Evolutionary conservation across 371 early-diverging fungal species (phyloP).

Genomic region (Circinella minor): DNA sequence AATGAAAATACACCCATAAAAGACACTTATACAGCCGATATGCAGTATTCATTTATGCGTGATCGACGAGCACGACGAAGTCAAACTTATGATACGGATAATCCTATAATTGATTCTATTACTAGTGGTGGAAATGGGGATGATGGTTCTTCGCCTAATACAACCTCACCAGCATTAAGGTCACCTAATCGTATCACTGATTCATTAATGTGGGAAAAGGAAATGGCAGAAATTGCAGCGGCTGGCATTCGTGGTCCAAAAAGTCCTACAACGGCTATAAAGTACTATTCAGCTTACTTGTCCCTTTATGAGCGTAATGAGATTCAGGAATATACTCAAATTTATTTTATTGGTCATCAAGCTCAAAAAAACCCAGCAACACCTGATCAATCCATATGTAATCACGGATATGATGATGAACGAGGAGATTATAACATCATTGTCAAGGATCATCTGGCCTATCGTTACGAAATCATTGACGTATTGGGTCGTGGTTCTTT

Average conservation of each 20-base stretch:
- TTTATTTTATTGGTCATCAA: constrained; percentile 80
- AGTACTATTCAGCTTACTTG: constrained; percentile 57
- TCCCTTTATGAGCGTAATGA: constrained; percentile 79
- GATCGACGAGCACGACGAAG: constrained; percentile 23
- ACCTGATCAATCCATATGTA: constrained; percentile 50
- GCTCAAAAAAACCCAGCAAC: constrained; percentile 50
- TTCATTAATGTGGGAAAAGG: constrained; percentile 32
- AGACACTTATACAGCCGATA: constrained; percentile 21
- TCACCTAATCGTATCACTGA: constrained; percentile 33
- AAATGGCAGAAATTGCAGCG: constrained; percentile 22
- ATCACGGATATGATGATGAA: constrained; percentile 88
- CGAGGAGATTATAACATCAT: constrained; percentile 89
- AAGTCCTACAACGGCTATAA: constrained; percentile 43
- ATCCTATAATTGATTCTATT: neutral
- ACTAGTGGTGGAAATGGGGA: neutral
- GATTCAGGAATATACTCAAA: constrained; percentile 70
- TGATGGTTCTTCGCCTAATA: constrained; percentile 1
- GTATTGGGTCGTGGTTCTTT: constrained; percentile 95
- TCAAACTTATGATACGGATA: constrained; percentile 13
- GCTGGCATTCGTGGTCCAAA: constrained; percentile 34
- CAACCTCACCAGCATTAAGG: neutral
- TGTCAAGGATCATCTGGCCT: constrained; percentile 84
- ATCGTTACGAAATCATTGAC: constrained; percentile 89
- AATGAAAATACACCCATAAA: constrained; percentile 17
- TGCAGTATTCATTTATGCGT: constrained; percentile 14